Base-by-base conservation (phyloP, 1,284 basidiomycete species). In the Irpex sp. region DNA sequence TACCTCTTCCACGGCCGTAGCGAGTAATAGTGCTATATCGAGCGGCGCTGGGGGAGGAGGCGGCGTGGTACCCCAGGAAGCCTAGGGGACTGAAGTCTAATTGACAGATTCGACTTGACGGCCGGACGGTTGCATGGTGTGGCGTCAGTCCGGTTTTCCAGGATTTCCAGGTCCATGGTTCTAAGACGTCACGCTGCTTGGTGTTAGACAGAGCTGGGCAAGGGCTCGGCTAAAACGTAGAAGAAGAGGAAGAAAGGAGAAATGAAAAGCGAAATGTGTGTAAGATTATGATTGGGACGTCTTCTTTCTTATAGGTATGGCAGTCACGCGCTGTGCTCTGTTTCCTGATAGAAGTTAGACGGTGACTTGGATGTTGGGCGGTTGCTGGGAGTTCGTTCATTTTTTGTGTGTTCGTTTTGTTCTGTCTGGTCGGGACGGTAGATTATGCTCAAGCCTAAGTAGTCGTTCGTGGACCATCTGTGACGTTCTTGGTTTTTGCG, bases 1-100 rank as follows among this genome's bases (percentile, higher is more conserved):
- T 11, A 15, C 39, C 1, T 43, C 39, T 11, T 43, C 39, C 15
- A 43, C 39, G 39, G 26, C 26, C 26, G 26, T 26, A 26, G 26
- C 26, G 26, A 26, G 26, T 26, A 43, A 43, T 43, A 43, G 15
- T 15, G 9, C 53, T 55, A 55, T 55, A 31, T 50, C 33, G 53
- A 55, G 53, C 53, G 53, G 53, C 11, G 53, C 21, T 35, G 53
- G 53, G 31, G 33, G 31, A 31, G 53, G 53, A 15, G 49, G 49
- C 49, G 19, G 33, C 19, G 51, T 43, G 60, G 61, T 58, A n/a
- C 37, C 57, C 39, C 63, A 64, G 58, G 63, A 64, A 47, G 60
- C 60, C 31, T 61, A 17, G 17, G 4, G 8, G 49, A 17, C 39
- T 43, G 39, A 15, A 43, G 39, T 43, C 39, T 43, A 43, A 43